Base-by-base conservation (phyloP, 176 grass and related monocot genomes). In the Ensete glaucum region DNA sequence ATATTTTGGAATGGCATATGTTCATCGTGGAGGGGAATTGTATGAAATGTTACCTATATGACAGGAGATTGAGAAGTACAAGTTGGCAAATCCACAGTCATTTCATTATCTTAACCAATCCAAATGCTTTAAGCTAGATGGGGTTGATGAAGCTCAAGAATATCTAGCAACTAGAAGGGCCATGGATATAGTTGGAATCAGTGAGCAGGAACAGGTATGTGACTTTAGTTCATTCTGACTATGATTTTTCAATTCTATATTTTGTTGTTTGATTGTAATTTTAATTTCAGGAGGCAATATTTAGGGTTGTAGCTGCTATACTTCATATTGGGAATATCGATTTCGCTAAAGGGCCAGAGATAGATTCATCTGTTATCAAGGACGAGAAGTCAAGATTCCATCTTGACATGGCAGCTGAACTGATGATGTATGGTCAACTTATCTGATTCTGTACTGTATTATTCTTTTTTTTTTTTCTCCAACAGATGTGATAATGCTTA, bases 91-190 rank as follows among this genome's bases (percentile, higher is more conserved):
- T 19, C 88, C 90, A 56, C 62, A 79, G 63, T 81, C 75, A 54
- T 99, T 87, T 80, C 88, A 99, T 83, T 99, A 99, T 73, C 81
- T 99, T 67, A 99, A 99, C 71, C 95, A 94, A 66, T 99, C 95
- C 67, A 73, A 89, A 60, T 99, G 95, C 83, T 85, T 94, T 73
- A 81, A 77, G 75, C 84, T 94, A 82, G 90, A 94, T 67, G 84
- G 95, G 9, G 90, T 99, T 52, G 82, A 89, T 81, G 95, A 99
- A 62, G 69, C 86, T 72, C 77, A 94, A 29, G 95, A 99, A 77
- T 99, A 99, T 85, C 73, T 94, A 65, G 84, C 85, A 71, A 93
- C 91, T 64, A 93, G 88, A 99, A 93, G 79, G 52, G 95, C 95
- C 21, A 99, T 99, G 95, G 86, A 99, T 65, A 87, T 88, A 68